Conservation (phyloP, 306 rosid species). For the Delonix regia region DNA sequence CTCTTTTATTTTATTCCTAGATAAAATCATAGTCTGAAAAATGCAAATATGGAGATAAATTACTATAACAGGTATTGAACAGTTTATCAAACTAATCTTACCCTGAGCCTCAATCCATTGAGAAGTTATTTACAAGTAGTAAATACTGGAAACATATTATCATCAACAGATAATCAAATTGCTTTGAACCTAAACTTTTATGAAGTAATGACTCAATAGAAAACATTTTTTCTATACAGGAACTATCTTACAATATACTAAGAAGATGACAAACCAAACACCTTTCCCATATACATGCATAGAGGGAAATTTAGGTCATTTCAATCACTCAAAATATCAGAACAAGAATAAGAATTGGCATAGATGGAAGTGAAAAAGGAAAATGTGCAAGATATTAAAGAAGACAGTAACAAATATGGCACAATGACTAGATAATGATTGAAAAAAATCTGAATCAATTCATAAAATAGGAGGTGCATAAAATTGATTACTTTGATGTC, state of each 20-base stretch:
- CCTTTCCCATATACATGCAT: background rate
- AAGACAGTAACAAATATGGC: background rate
- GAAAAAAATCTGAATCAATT: background rate
- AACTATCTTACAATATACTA: constrained; percentile 17
- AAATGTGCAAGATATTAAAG: background rate
- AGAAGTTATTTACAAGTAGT: constrained; percentile 20
- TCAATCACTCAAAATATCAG: constrained; percentile 12
- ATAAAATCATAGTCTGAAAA: constrained; percentile 76
- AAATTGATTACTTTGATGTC: background rate
- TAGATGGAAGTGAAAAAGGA: constrained; percentile 19
- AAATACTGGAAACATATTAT: constrained; percentile 12
- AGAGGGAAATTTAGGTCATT: constrained; percentile 1
- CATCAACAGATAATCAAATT: constrained; percentile 21
- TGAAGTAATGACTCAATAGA: constrained; percentile 15
- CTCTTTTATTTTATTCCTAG: constrained; percentile 82
- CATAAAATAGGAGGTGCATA: background rate
- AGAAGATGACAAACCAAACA: background rate
- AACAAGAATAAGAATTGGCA: background rate
- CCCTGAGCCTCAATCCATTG: constrained; percentile 21
- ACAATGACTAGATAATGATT: constrained; percentile 21
- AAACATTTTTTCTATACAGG: constrained; percentile 19
- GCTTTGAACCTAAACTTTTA: constrained; percentile 11
- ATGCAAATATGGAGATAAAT: constrained; percentile 37
- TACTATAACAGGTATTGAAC: constrained; percentile 27
- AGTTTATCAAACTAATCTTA: constrained; percentile 27